Conservation (phyloP, 2,329 filamentous ascomycete genomes). For the Trichocomaceae sp. region DNA sequence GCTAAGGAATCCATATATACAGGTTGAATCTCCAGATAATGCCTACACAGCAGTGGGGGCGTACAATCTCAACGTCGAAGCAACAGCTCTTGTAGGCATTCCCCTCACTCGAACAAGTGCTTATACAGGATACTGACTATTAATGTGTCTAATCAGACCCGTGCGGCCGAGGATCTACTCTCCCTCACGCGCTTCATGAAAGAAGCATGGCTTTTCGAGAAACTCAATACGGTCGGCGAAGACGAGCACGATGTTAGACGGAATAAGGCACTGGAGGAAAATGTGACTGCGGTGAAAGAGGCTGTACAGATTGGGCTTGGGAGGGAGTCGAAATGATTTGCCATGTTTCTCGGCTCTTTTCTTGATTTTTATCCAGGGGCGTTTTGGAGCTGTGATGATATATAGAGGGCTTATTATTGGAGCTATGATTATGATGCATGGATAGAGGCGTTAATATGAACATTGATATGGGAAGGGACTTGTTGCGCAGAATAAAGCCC, state of each 20-base stretch:
- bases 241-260: slow-evolving; percentile 35
- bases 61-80: slow-evolving; percentile 54
- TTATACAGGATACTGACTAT: not conserved
- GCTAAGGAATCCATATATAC: not conserved
- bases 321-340: not conserved
- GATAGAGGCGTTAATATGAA: not conserved
- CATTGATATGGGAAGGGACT: no score
- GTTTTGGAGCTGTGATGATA: not conserved
- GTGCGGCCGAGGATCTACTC: slow-evolving; percentile 56
- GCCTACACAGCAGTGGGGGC: slow-evolving; percentile 52
- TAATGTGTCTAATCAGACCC: slow-evolving; percentile 39
- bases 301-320: slow-evolving; percentile 32
- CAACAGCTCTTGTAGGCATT: slow-evolving; percentile 48
- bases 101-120: not conserved
- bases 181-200: slow-evolving; percentile 57
- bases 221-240: slow-evolving; percentile 51
- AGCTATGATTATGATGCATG: not conserved
- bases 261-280: slow-evolving; percentile 41
- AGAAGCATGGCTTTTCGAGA: slow-evolving; percentile 61
- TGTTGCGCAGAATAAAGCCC: no score
- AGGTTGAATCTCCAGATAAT: slow-evolving; percentile 48
- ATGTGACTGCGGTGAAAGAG: slow-evolving; percentile 42
- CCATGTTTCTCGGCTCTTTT: not conserved
- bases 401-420: not conserved
- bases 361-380: not conserved